A percentile compares a stretch with the other conserved stretches of the same genome.
Conservation (phyloP, 345 rosid genomes). For the Punica granatum region DNA sequence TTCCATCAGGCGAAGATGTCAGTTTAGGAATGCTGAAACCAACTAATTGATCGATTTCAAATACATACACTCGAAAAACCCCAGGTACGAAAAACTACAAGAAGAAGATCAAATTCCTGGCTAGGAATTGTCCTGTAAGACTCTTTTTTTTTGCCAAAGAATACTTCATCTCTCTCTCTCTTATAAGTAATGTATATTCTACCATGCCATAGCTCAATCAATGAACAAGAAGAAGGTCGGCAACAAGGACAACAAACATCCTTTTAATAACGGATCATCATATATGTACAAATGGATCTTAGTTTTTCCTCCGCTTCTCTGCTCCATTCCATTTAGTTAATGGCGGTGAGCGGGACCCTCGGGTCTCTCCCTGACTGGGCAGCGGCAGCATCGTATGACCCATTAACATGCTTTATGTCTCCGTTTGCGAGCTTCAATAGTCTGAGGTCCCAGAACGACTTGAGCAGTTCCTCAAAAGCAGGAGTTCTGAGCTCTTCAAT, state of each 20-base stretch:
- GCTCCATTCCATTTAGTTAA: conserved; percentile 38
- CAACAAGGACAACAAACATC: background rate
- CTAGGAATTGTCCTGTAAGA: background rate
- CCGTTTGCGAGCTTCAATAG: conserved; percentile 62
- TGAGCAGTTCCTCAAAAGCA: conserved; percentile 69
- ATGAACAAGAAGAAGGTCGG: background rate
- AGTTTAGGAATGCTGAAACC: background rate
- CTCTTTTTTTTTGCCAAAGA: conserved; percentile 2
- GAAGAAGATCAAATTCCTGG: background rate
- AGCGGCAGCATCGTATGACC: conserved; percentile 46
- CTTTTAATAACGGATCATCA: background rate
- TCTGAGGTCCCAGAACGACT: conserved; percentile 61
- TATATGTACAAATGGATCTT: conserved; percentile 5
- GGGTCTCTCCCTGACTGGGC: conserved; percentile 71
- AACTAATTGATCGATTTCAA: background rate
- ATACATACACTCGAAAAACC: background rate
- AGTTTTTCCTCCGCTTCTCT: background rate
- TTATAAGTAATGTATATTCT: background rate
- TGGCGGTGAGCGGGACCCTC: conserved; percentile 79
- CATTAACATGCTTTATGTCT: conserved; percentile 51
- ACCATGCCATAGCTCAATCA: background rate
- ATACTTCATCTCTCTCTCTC: background rate
- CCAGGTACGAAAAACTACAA: background rate
- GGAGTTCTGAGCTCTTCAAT: conserved; percentile 92
- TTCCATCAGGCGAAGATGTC: background rate